Conservation (phyloP, 495 filamentous ascomycete genomes). For the Penicillium egyptiacum region DNA sequence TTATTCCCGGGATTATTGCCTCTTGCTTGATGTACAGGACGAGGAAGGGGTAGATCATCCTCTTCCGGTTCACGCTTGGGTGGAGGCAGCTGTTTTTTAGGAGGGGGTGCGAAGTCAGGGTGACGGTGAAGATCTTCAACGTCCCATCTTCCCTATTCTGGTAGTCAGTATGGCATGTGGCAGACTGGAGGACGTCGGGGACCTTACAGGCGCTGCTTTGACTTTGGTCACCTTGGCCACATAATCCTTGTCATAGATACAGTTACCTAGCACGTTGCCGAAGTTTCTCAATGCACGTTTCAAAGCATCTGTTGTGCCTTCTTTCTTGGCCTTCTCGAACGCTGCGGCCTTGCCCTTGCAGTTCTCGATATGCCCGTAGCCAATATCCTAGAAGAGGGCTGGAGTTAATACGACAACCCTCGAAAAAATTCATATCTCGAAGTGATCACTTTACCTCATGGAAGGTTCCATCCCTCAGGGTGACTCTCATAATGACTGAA, state of each 20-base stretch:
- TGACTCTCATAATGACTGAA: conserved; percentile 85
- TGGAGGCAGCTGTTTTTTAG: conserved; percentile 56
- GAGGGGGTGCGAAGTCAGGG: conserved; percentile 60
- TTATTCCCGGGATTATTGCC: conserved; percentile 18
- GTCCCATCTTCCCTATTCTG: conserved; percentile 63
- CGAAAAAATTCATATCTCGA: background rate
- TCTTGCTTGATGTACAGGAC: conserved; percentile 25
- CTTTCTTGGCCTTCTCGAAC: conserved; percentile 98
- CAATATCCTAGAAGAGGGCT: conserved; percentile 64
- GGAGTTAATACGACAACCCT: conserved; percentile 4
- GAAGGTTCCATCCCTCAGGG: conserved; percentile 85
- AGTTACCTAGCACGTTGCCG: conserved; percentile 95
- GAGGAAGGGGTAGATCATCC: conserved; percentile 40
- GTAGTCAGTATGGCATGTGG: background rate
- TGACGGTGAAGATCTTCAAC: conserved; percentile 77
- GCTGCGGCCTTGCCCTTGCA: conserved; percentile 90
- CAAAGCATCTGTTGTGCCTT: conserved; percentile 90
- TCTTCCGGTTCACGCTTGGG: conserved; percentile 38
- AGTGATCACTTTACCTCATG: conserved; percentile 62
- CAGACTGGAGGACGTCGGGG: background rate
- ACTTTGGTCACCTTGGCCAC: conserved; percentile 79
- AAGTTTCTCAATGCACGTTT: conserved; percentile 90
- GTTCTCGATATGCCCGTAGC: conserved; percentile 94
- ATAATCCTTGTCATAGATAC: conserved; percentile 95
- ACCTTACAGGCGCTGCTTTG: conserved; percentile 61